Base-by-base conservation (phyloP, 2,329 filamentous ascomycete species). In the Monosporascus sp. region DNA sequence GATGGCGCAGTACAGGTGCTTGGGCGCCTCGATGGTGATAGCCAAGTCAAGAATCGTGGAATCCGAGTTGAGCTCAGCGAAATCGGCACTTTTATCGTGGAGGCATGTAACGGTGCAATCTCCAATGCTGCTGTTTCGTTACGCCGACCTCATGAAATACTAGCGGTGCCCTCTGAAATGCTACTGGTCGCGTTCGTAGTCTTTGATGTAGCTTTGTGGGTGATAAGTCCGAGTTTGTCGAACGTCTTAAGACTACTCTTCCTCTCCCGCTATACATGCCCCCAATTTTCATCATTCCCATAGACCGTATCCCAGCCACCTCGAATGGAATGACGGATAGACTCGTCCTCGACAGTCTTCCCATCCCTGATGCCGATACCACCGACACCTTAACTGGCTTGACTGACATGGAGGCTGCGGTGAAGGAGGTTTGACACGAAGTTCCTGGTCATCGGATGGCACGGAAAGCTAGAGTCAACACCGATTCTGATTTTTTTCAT, bases 11-110 rank as follows among this genome's bases (percentile, higher is more conserved):
- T 76, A 9, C 49, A 59, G 1, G 59, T 71, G 46, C 31, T 65
- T 2, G 69, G 71, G 2, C 69, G 74, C 2, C 65, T 72, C 7
- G 63, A 52, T 8, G 69, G 69, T 1, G 71, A 76, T 54, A 66
- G 62, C 3, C 70, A 74, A 43, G 61, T 76, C 52, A 77, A 77
- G 57, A 56, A 77, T 1, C 64, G 67, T 5, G 74, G 74, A 0
- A 47, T 73, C 11, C 66, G 75, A 2, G 69, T 79, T 22, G 76
- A 80, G 14, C 61, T 80, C 0, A 59, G 62, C 8, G 77, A 79
- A 7, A 69, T 81, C 53, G 54, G 53, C 20, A 50, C 50, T 4
- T 16, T 37, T 5, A 53, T 65, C 7, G 16, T 64, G 1, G 19
- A 37, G 3, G 31, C 37, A 1, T 27, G 58, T 3, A 34, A 54